Evolutionary conservation across 148 eudicot species (phyloP), one percentile per base, ranked within the genome.

Genomic region (Camellia granthamiana): DNA sequence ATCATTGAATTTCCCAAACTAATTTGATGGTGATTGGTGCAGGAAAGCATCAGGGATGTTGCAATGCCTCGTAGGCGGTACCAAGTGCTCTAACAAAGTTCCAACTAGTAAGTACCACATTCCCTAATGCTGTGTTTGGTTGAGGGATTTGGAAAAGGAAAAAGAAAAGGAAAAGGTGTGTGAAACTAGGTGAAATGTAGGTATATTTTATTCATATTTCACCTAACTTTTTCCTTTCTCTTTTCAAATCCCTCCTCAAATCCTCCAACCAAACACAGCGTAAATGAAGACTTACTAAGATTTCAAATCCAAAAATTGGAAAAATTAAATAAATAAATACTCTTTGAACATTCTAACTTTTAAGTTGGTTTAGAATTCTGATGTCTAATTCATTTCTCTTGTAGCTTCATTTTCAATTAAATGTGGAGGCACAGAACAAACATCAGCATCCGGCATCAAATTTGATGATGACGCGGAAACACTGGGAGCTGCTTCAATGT

Each of bases 381-480:
- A 3, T 47, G 58, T 11, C 38, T 71, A 9, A 67, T 67, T 71
- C 9, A 18, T 47, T 41, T 64, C 8, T 58, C 30, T 38, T 81
- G 80, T 44, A 85, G 87, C 61, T 75, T 81, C 84, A 55, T 85
- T 85, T 68, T 70, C 84, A 49, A 60, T 85, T 80, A 82, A 85
- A 14, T 75, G 88, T 72, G 88, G 88, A 69, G 87, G 87, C 63
- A 56, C 64, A 19, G 49, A 80, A 67, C 83, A 82, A 80, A 67
- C 62, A 14, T 77, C 85, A 60, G 14, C 83, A 77, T 55, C 79
- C 44, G 85, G 83, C 16, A 63, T 80, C 52, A 77, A 49, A 77
- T 85, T 69, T 12, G 73, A 83, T 38, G 79, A 79, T 68, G 88
- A 82, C 70, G 54, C 83, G 15, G 83, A 85, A 77, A 66, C 41